Conservation (phyloP, 768 basidiomycete species). For the Kwoniella dejecticola region DNA sequence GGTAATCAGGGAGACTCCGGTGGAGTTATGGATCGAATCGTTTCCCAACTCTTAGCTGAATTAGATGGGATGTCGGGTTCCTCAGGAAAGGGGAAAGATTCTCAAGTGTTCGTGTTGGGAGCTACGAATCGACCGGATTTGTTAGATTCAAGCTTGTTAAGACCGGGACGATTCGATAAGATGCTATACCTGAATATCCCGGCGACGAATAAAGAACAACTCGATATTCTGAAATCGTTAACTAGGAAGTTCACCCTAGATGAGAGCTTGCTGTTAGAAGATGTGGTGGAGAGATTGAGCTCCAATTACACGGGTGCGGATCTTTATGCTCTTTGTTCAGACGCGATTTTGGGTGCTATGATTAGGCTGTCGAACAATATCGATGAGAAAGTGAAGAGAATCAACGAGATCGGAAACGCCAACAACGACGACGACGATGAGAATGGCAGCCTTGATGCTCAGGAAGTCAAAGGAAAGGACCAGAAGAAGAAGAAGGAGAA, state of each 20-base stretch:
- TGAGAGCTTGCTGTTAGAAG: slow-evolving; percentile 65
- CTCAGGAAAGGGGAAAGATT: slow-evolving; percentile 54
- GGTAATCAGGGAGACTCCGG: slow-evolving; percentile 95
- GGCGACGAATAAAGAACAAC: slow-evolving; percentile 78
- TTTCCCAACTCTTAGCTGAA: slow-evolving; percentile 90
- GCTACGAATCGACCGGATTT: slow-evolving; percentile 94
- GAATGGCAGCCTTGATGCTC: too few relatives aligned
- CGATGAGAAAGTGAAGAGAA: slow-evolving; percentile 70
- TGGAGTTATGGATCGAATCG: slow-evolving; percentile 97
- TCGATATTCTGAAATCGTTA: slow-evolving; percentile 81
- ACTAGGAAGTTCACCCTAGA: slow-evolving; percentile 88
- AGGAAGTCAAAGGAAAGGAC: too few relatives aligned
- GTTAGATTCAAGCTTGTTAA: slow-evolving; percentile 80
- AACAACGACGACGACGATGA: neutral
- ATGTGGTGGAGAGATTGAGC: slow-evolving; percentile 72
- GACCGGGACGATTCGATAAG: slow-evolving; percentile 93
- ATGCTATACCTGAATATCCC: slow-evolving; percentile 95
- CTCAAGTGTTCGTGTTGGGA: slow-evolving; percentile 89
- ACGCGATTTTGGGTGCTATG: slow-evolving; percentile 95
- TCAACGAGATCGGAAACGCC: slow-evolving; percentile 20
- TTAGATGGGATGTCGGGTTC: slow-evolving; percentile 82
- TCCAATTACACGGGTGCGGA: slow-evolving; percentile 97
- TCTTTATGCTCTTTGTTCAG: slow-evolving; percentile 95
- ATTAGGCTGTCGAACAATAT: slow-evolving; percentile 78
- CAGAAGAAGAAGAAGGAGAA: neutral